Evolutionary conservation across 2,329 filamentous ascomycete species (phyloP), one percentile per base, ranked within the genome.

Genomic region (Plenodomus lindquistii): DNA sequence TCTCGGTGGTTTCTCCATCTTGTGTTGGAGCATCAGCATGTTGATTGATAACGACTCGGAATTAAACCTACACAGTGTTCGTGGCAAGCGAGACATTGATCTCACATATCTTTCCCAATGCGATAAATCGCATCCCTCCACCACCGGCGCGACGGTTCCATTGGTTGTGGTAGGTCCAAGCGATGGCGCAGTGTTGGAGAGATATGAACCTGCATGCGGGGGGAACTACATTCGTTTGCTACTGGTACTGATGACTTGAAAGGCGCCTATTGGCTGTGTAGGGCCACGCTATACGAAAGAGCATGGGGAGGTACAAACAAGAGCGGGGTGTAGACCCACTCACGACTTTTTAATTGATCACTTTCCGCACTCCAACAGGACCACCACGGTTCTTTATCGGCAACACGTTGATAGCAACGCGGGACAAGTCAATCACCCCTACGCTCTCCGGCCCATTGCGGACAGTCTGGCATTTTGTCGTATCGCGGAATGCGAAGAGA

Each of bases 341-440:
- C n/a, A n/a, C n/a, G n/a, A n/a, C n/a, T n/a, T n/a, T n/a, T n/a
- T n/a, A n/a, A n/a, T n/a, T n/a, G n/a, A n/a, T n/a, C n/a, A n/a
- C 29, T 17, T 51, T 45, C 48, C 51, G 42, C 48, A 24, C 40
- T 19, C 38, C 36, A 47, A 43, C 41, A 44, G 10, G 22, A 24
- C 35, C 41, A n/a, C 37, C 35, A 29, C 22, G 22, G 22, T 17
- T 4, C n/a, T 24, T 43, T 43, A 50, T 53, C 38, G 19, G 24
- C 22, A 24, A 24, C 22, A 24, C 10, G 6, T 5, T 24, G 22
- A 24, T 10, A 10, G 22, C n/a, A n/a, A n/a, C n/a, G n/a, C n/a
- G n/a, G n/a, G n/a, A n/a, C n/a, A n/a, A n/a, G n/a, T n/a, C n/a
- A n/a, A n/a, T n/a, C n/a, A n/a, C n/a, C n/a, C n/a, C n/a, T n/a